phyloP scores from a whole-genome alignment of 208 protist species.

The Trypanosoma vivax region DNA sequence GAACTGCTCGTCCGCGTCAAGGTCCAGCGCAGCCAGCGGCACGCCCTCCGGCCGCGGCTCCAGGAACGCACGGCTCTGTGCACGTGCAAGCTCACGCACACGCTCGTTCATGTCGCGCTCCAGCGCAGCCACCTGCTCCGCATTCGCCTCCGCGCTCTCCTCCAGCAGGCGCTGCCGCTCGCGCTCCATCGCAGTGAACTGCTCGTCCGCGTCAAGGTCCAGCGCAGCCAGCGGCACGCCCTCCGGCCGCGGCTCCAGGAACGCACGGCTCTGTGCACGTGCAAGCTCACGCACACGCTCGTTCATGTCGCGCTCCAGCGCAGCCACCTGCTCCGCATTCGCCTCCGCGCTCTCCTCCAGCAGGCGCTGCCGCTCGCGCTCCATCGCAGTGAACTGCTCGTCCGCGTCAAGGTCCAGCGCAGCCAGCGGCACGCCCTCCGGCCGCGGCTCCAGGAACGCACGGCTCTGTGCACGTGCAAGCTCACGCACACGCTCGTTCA shows the following conservation, averaged over 20 bases:
- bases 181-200: not conserved
- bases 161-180: not conserved
- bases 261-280: not conserved
- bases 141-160: not conserved
- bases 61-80: not conserved
- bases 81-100: not conserved
- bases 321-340: constrained; percentile 58
- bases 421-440: constrained; percentile 69
- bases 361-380: constrained; percentile 63
- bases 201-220: not conserved
- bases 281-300: not conserved
- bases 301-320: constrained; percentile 66
- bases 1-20: not conserved
- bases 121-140: not conserved
- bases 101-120: not conserved
- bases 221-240: not conserved
- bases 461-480: constrained; percentile 54
- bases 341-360: constrained; percentile 43
- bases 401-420: constrained; percentile 67
- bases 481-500: constrained; percentile 39
- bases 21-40: not conserved
- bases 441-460: constrained; percentile 67
- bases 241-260: not conserved
- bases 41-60: not conserved
- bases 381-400: constrained; percentile 48